These are phyloP conservation scores for Colletotrichum somersetense DNA, from an alignment of 2,329 filamentous ascomycete species.

Conservation along the genomic window DNA sequence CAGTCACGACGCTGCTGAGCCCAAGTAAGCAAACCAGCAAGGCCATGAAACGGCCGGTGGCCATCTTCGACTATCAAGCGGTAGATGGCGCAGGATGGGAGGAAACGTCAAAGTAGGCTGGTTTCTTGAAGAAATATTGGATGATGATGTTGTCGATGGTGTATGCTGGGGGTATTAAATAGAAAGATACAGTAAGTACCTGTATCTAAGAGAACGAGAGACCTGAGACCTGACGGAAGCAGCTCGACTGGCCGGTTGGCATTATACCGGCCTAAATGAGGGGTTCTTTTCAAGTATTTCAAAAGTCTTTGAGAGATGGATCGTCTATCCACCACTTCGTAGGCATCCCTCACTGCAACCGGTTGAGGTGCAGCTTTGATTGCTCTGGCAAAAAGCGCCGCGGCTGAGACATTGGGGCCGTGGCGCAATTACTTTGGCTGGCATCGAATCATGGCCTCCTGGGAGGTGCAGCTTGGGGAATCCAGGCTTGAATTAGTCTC, in stretches of 20 bases:
- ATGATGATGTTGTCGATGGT: neutral
- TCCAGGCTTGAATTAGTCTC: constrained; percentile 16
- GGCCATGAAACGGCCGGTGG: constrained; percentile 18
- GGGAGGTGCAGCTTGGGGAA: constrained; percentile 4
- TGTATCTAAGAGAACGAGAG: neutral
- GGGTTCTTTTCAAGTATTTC: neutral
- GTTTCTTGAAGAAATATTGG: constrained; percentile 2
- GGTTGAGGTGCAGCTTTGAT: neutral
- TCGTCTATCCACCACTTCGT: constrained; percentile 3
- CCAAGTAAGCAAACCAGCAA: constrained; percentile 28
- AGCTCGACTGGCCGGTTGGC: neutral
- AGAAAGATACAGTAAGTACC: neutral
- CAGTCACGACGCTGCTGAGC: constrained; percentile 1
- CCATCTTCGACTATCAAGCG: constrained; percentile 17
- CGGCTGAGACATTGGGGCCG: neutral
- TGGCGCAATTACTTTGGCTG: neutral
- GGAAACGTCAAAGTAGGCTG: constrained; percentile 9
- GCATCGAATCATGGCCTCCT: constrained; percentile 3
- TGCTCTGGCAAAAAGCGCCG: neutral
- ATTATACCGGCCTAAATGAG: neutral
- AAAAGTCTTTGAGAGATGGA: constrained; percentile 1
- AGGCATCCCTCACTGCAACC: constrained; percentile 2
- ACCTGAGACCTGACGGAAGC: constrained; percentile 6
- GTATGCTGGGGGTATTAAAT: neutral
- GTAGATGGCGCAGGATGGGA: neutral